Base-by-base conservation (phyloP, 306 rosid genomes). In the Rubus parviflorus region DNA sequence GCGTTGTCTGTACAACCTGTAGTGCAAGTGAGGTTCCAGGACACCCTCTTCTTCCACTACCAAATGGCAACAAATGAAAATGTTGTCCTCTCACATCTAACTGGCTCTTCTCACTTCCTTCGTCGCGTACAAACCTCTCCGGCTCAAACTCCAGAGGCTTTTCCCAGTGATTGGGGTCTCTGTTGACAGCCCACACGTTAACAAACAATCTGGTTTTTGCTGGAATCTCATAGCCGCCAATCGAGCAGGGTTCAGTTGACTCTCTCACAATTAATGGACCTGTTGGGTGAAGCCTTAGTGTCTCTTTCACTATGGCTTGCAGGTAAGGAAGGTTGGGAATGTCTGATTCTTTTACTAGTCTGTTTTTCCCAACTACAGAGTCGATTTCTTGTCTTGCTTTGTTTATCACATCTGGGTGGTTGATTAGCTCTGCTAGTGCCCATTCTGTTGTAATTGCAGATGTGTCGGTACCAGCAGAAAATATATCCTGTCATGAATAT, bases 21-120 rank as follows among this genome's bases (percentile, higher is more conserved):
- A 93, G 49, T n/a, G 94, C 97, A n/a, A 93, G 81, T 19, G 97
- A 77, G 8, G 89, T 85, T 73, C 94, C 96, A 49, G 97, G 97
- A 20, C 96, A 93, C 11, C 87, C 87, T 84, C 97, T 90, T 88
- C 97, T 90, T 48, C 97, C 97, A 68, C 92, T 88, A 52, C 96
- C 97, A 77, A 92, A 92, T 41, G 97, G 92, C 68, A 92, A 38
- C 3, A 88, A 47, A 7, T 89, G 77, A 42, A 77, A 89, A 78
- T 85, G 76, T 0, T 89, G 88, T 19, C 93, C 97, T 75, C 86
- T 89, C 17, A 86, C 69, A 66, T 89, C 90, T 1, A 85, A 40
- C 14, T 79, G 73, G 42, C 71, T 47, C 45, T 58, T 83, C 19
- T 51, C 85, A 63, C 61, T 71, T 64, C 53, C 88, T 14, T 83